A percentile compares a stretch with the other conserved stretches of the same genome.
Conservation (phyloP, 2,329 filamentous ascomycete genomes). For the Xylaria sp. region DNA sequence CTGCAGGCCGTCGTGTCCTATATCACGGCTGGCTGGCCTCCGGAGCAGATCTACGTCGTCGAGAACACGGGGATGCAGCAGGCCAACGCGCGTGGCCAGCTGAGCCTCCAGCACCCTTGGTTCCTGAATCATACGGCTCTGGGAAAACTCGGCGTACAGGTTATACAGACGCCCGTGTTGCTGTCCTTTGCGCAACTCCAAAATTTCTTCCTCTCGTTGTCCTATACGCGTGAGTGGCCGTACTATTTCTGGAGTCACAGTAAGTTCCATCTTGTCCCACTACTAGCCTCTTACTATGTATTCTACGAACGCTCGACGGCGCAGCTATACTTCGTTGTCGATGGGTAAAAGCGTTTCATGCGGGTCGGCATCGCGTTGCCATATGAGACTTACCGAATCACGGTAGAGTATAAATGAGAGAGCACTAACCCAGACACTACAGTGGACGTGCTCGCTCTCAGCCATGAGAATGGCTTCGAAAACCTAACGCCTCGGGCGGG, state of each 20-base stretch:
- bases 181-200: slow-evolving; percentile 66
- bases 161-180: slow-evolving; percentile 63
- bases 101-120: slow-evolving; percentile 66
- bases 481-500: slow-evolving; percentile 49
- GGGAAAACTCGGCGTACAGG: slow-evolving; percentile 61
- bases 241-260: slow-evolving; percentile 68
- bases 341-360: background rate
- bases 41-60: slow-evolving; percentile 66
- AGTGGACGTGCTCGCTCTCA: slow-evolving; percentile 61
- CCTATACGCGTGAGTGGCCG: slow-evolving; percentile 57
- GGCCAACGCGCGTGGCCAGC: slow-evolving; percentile 60
- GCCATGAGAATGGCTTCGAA: slow-evolving; percentile 56
- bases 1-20: slow-evolving; percentile 67
- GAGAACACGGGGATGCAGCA: slow-evolving; percentile 69
- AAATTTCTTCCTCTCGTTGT: slow-evolving; percentile 63
- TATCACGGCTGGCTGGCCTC: slow-evolving; percentile 69
- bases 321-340: too few species aligned
- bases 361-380: background rate
- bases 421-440: slow-evolving; percentile 10
- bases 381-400: background rate
- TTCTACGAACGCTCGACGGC: too few species aligned
- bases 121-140: slow-evolving; percentile 65
- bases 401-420: background rate
- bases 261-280: slow-evolving; percentile 14
- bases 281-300: background rate